Conservation (phyloP, 495 filamentous ascomycete genomes). For the Usnea hakonensis region DNA sequence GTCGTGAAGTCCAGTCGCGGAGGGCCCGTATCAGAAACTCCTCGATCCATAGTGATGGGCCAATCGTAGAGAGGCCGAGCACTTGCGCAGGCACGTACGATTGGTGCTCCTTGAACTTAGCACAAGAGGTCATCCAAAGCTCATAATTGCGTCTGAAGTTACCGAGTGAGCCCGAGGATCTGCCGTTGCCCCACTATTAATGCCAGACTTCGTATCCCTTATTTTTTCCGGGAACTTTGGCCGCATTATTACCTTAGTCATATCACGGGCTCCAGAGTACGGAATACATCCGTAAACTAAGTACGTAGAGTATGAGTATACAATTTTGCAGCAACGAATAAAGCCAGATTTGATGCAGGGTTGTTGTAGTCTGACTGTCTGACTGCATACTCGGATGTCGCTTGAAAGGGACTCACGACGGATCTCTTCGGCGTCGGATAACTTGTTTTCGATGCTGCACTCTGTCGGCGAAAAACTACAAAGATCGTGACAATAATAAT, state of each 20-base stretch:
- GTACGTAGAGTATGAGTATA: too few species aligned
- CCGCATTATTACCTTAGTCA: too few species aligned
- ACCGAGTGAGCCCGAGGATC: background rate
- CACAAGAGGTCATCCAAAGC: background rate
- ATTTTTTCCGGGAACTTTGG: too few species aligned
- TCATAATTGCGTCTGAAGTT: background rate
- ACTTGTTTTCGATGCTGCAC: background rate
- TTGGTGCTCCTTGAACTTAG: background rate
- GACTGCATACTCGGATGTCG: constrained; percentile 1
- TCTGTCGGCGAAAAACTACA: background rate
- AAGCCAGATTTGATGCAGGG: background rate
- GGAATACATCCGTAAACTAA: too few species aligned
- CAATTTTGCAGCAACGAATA: background rate
- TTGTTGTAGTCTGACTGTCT: too few species aligned
- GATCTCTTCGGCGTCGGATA: constrained; percentile 1
- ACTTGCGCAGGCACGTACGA: background rate
- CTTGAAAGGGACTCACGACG: background rate
- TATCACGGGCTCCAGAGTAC: too few species aligned
- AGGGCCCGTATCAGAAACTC: background rate
- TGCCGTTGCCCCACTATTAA: background rate
- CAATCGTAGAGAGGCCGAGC: background rate
- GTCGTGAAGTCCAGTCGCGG: background rate
- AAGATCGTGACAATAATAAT: background rate
- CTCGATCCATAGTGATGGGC: background rate
- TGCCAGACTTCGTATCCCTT: background rate